phyloP scores from a whole-genome alignment of 495 filamentous ascomycete genomes.

The Podospora bellae-mahoneyi region DNA sequence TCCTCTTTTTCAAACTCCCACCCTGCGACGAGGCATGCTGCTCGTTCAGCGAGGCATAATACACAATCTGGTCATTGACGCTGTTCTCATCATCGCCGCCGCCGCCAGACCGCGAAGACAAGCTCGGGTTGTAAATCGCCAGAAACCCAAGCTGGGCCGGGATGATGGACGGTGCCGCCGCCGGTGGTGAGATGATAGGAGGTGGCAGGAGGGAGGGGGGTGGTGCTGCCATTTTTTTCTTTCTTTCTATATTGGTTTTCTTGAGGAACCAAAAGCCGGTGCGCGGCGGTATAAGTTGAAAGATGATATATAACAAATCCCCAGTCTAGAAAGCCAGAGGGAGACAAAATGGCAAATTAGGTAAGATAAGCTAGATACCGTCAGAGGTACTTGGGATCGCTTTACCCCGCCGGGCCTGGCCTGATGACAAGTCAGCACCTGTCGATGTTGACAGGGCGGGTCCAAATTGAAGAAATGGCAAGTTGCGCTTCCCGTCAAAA shows the following conservation, averaged over 20 bases:
- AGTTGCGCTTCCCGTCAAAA: not conserved
- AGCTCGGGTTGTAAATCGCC: slow-evolving; percentile 87
- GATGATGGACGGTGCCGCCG: slow-evolving; percentile 36
- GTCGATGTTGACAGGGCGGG: not conserved
- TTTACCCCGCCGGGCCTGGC: not conserved
- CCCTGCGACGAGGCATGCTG: slow-evolving; percentile 21
- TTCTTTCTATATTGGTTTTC: too few species aligned
- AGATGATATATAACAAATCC: too few species aligned
- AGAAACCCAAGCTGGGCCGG: slow-evolving; percentile 87
- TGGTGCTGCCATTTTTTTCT: not conserved
- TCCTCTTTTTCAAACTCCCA: slow-evolving; percentile 1
- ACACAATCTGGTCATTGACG: slow-evolving; percentile 78
- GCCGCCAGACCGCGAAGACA: slow-evolving; percentile 67
- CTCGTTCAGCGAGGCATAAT: slow-evolving; percentile 69
- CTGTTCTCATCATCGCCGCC: slow-evolving; percentile 66
- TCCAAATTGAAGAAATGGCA: not conserved
- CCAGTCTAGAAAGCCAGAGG: too few species aligned
- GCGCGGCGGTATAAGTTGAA: too few species aligned
- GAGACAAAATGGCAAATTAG: too few species aligned
- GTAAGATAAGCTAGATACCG: too few species aligned
- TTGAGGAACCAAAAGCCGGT: too few species aligned
- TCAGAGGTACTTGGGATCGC: not conserved
- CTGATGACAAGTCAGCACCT: not conserved
- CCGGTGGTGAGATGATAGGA: not conserved
- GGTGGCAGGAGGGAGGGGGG: not conserved